Evolutionary conservation across 805 yeast genomes (phyloP), one percentile per base, ranked within the genome.

Genomic region (Candida tibetensis): DNA sequence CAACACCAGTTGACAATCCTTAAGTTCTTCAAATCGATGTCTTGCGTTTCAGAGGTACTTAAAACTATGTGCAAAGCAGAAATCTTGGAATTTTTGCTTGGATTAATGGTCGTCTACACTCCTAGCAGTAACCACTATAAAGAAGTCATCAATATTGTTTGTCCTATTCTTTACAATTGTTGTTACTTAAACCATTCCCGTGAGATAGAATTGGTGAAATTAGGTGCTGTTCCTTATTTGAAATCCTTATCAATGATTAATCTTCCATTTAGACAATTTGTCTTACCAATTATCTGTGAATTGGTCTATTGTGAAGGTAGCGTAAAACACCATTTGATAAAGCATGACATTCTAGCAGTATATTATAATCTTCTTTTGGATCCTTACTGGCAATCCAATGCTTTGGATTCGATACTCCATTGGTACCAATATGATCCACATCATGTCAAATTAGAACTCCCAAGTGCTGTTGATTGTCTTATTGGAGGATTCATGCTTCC

Each of bases 371-470:
- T 77, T 12, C 49, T 75, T 3, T 46, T 64, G 7, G 81, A 78
- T 47, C 71, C 77, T 0, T 75, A 76, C 46, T 77, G 82, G 81
- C 79, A 75, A 51, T 69, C 73, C 14, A 74, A 72, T 49, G 76
- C 81, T 2, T 60, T 75, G 43, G 80, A 77, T 19, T 70, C 81
- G 0, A 60, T 77, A 2, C 32, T 70, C 7, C 55, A 49, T 45
- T 72, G 70, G 78, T 55, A 46, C 42, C 52, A 54, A 45, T 63
- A 46, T 37, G 60, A 58, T 34, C 53, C 56, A 4, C 46, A 39
- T 5, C 56, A 35, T 29, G 52, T 51, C 6, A 47, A 35, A 30
- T 55, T 53, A 21, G 61, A 46, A 18, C 45, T 53, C 37, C 53
- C 57, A 16, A 50, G 37, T 15, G 68, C 58, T 16, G 44, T 45